phyloP scores from a whole-genome alignment of 2,329 filamentous ascomycete species.

The Tolypocladium capitatum region DNA sequence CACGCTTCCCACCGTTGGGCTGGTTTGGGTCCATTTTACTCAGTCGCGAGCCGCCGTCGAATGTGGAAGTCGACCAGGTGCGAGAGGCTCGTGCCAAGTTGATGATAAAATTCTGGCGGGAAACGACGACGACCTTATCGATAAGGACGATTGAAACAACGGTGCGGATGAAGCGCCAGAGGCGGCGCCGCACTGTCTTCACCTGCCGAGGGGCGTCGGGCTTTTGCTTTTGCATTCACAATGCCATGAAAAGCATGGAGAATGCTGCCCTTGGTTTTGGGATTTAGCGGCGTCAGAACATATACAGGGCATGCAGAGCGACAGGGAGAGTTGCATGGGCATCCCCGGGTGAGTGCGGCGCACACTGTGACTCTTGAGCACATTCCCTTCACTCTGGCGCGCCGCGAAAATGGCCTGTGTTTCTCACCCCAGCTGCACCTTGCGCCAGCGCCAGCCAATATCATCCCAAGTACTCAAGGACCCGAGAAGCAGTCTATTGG shows the following conservation, averaged over 20 bases:
- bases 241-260: no score
- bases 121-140: conserved; percentile 14
- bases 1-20: conserved; percentile 26
- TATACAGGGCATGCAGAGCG: not conserved
- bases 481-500: not conserved
- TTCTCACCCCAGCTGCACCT: not conserved
- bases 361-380: not conserved
- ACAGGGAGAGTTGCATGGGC: not conserved
- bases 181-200: not conserved
- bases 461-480: not conserved
- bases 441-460: not conserved
- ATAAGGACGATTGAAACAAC: conserved; percentile 12
- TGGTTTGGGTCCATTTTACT: not conserved
- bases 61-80: not conserved
- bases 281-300: not conserved
- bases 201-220: not conserved
- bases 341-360: not conserved
- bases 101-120: conserved; percentile 13
- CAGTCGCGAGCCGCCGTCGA: not conserved
- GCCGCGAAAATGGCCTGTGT: not conserved
- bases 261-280: not conserved
- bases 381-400: not conserved
- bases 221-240: not conserved
- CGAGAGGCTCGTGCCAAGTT: not conserved
- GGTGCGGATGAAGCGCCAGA: not conserved